Evolutionary conservation across 176 grass and related monocot genomes (phyloP).

Genomic region (Rhipidocladum racemiflorum): DNA sequence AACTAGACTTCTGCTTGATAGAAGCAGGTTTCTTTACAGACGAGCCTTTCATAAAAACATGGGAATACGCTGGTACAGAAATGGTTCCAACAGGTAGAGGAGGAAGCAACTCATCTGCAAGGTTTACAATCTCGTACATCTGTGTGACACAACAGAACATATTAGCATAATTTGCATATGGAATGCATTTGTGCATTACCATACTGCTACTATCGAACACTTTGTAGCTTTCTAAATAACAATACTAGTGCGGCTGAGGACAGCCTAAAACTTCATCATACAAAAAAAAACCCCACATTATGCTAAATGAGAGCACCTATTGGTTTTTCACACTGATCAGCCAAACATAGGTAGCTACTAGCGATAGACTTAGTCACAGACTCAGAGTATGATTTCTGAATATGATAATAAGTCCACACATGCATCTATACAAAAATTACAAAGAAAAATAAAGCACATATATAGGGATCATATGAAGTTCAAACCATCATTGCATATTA

Average conservation of each 20-base stretch:
- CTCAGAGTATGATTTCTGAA: background rate
- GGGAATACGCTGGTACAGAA: conserved; percentile 53
- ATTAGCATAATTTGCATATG: conserved; percentile 13
- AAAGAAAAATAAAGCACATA: background rate
- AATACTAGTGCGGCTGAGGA: background rate
- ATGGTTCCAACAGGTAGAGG: conserved; percentile 69
- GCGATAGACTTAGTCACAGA: background rate
- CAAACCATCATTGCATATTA: background rate
- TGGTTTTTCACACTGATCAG: background rate
- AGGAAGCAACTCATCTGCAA: conserved; percentile 80
- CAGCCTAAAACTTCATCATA: background rate
- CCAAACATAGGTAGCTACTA: background rate
- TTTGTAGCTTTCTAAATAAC: background rate
- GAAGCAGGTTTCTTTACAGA: conserved; percentile 51
- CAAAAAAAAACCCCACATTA: background rate
- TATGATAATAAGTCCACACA: background rate
- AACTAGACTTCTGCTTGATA: conserved; percentile 49
- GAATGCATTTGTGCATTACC: background rate
- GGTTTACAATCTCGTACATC: conserved; percentile 88
- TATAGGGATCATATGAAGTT: background rate
- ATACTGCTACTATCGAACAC: conserved; percentile 17
- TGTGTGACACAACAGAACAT: conserved; percentile 36
- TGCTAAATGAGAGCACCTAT: background rate
- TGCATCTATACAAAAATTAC: background rate
- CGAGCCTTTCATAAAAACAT: conserved; percentile 50